phyloP scores from a whole-genome alignment of 2,329 filamentous ascomycete genomes.

The Ophiostoma sp. region DNA sequence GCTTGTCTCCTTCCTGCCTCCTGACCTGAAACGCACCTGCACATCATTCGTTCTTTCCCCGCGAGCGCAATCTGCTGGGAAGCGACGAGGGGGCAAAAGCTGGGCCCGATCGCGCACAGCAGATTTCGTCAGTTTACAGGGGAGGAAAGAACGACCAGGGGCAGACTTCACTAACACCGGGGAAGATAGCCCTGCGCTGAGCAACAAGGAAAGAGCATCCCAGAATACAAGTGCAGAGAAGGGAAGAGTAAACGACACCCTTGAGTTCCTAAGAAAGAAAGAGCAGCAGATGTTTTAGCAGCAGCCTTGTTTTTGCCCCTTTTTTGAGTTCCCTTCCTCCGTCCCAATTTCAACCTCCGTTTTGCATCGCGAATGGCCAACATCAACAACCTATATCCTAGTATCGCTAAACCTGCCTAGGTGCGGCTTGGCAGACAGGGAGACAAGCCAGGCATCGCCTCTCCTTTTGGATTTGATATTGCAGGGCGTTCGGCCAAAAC shows the following conservation, averaged over 20 bases:
- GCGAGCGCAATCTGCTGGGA: conserved; percentile 4
- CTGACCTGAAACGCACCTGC: conserved; percentile 13
- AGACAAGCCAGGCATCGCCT: background rate
- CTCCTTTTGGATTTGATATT: background rate
- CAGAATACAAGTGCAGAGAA: background rate
- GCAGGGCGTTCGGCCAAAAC: conserved; percentile 13
- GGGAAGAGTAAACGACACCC: background rate
- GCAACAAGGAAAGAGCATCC: conserved; percentile 15
- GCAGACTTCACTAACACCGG: background rate
- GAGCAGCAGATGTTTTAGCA: background rate
- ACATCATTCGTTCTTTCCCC: conserved; percentile 20
- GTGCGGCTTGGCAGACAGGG: conserved; percentile 3
- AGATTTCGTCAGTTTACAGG: background rate
- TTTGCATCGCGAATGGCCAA: conserved; percentile 3
- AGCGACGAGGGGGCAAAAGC: background rate
- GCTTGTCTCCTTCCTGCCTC: background rate
- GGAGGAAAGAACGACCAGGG: conserved; percentile 1
- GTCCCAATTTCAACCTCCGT: background rate
- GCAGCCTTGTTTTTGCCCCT: background rate
- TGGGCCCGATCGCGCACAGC: conserved; percentile 10
- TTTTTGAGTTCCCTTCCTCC: background rate
- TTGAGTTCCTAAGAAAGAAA: background rate
- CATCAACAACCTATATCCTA: background rate
- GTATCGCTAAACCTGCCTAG: background rate
- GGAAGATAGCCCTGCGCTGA: background rate